Base-by-base conservation (phyloP, 2,329 filamentous ascomycete genomes). In the Fusarium oxysporum region DNA sequence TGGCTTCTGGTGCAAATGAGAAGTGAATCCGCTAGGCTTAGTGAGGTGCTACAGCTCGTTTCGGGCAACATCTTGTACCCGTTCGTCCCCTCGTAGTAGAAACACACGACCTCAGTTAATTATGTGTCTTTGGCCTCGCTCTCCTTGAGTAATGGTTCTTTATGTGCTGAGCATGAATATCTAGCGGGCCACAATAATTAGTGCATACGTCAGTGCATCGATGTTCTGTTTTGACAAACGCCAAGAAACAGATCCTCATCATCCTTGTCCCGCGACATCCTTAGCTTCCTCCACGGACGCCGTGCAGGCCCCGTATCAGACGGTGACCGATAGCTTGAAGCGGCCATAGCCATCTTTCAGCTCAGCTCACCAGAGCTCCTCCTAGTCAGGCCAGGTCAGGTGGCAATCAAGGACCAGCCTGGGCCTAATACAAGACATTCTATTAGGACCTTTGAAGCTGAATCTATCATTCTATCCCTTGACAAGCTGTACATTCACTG, bases 191-290 rank as follows among this genome's bases (percentile, higher is more conserved):
- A 19, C 28, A 40, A 58, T 51, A 45, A 40, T 23, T 56, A 32
- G 25, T 16, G 50, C 50, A 33, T 56, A 25, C 38, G 17, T 45
- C 53, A 41, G 40, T 35, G 41, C 55, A 54, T 50, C 21, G 32
- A 43, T 32, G 21, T 32, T 28, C 47, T 59, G 55, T 60, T 47
- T 61, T 56, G 44, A 57, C 30, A 45, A 56, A 62, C 44, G 70
- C 70, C 57, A 73, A 68, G 65, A 63, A 56, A 44, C 37, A 56
- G 66, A 73, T 73, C 65, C 67, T 58, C 70, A 25, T 41, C n/a
- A 66, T 57, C 70, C 70, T 44, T 72, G 64, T 53, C 54, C 35
- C 25, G 54, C 59, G 45, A 41, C 48, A 62, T 48, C 56, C 54
- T 53, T 72, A 60, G 69, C 56, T 62, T 54, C 47, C 30, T 65